Conservation (phyloP, 2,329 filamentous ascomycete species). For the Fusarium fracticaudum region DNA sequence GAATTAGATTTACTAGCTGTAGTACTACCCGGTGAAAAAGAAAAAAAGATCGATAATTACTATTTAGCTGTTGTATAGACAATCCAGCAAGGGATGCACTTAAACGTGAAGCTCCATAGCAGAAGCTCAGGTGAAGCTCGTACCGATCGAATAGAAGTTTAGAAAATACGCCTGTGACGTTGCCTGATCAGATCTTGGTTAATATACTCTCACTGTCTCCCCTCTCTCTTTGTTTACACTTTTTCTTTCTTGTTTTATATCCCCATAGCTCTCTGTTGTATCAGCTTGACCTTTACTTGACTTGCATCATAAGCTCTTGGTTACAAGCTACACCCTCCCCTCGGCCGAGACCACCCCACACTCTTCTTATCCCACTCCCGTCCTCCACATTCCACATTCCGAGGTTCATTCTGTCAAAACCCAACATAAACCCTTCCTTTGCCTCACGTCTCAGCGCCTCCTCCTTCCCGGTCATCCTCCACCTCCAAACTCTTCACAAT, state of each 20-base stretch:
- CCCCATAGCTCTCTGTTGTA: background rate
- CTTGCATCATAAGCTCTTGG: conserved; percentile 16
- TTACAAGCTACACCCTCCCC: conserved; percentile 30
- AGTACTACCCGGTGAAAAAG: background rate
- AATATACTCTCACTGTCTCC: background rate
- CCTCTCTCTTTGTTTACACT: background rate
- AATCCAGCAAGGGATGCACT: background rate
- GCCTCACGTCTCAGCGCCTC: background rate
- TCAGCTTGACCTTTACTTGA: background rate
- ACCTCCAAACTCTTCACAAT: conserved; percentile 25
- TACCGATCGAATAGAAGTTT: background rate
- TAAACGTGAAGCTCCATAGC: conserved; percentile 9
- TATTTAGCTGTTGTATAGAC: background rate
- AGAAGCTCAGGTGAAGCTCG: conserved; percentile 1
- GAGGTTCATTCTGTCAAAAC: conserved; percentile 20
- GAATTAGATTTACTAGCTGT: conserved; percentile 1
- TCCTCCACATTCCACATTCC: conserved; percentile 35
- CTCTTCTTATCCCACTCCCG: conserved; percentile 13
- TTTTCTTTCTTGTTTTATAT: background rate
- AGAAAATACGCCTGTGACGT: conserved; percentile 30
- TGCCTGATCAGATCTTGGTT: background rate
- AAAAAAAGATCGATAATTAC: background rate
- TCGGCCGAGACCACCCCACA: conserved; percentile 40
- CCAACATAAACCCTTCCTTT: conserved; percentile 6
- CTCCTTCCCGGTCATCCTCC: background rate